Evolutionary conservation across 768 basidiomycete species (phyloP), one percentile per base, ranked within the genome.

Genomic region (Amanita exitialis): DNA sequence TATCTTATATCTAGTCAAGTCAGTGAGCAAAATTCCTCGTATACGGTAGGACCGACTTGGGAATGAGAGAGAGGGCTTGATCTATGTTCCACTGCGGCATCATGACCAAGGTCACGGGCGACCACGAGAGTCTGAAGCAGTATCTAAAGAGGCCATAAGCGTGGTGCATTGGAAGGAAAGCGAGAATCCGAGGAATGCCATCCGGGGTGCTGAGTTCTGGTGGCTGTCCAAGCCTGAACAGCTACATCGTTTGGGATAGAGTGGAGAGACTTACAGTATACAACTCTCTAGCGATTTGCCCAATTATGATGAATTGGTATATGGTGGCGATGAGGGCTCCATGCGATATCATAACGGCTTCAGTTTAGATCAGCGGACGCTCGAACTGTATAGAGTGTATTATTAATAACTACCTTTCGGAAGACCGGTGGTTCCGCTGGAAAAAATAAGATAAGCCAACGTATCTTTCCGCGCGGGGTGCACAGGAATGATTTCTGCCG

Each of bases 401-500:
- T 30, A 46, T n/a, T 34, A 7, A 6, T 18, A 52, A n/a, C 32
- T 39, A 20, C 85, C 84, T 76, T 89, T 89, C 0, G 86, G 84
- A 3, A 81, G 66, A 0, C 87, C 86, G 53, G 75, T 87, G 0
- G 87, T 89, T 16, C 86, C 86, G 57, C 86, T 88, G 1, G 86
- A 89, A 60, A 86, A 86, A 0, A 83, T 68, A 2, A 89, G 67
- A 61, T 87, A 86, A 0, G 82, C 86, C 1, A 86, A 64, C 0
- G 81, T 83, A 52, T 81, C 66, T 27, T 66, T 69, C 15, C 56
- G 64, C 0, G 76, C 83, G 0, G 70, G 66, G 38, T 68, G 71
- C 32, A 79, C 62, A 1, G 68, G 66, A 1, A 76, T 58, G 1
- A 68, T 61, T 6, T 76, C 70, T 1, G 76, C 57, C 0, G 66